Evolutionary conservation across 257 asterid species (phyloP).

Genomic region (Anisodus tanguticus): DNA sequence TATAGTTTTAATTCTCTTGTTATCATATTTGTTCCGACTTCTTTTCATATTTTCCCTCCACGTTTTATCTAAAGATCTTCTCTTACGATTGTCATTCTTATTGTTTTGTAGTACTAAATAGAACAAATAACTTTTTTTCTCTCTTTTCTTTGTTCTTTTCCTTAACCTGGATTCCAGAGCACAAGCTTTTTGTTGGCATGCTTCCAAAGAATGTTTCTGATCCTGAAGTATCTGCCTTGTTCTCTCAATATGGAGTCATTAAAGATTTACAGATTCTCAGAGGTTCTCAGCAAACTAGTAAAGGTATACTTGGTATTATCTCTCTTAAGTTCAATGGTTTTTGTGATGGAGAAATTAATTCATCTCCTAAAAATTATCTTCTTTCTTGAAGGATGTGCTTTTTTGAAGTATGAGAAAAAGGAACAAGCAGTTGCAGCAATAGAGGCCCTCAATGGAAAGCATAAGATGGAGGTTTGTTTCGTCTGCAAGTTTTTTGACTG

Average conservation of each 20-base stretch:
- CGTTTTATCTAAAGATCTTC: neutral
- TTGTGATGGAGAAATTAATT: neutral
- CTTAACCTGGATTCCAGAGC: constrained; percentile 58
- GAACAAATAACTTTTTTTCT: constrained; percentile 27
- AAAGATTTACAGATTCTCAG: constrained; percentile 86
- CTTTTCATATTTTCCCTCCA: constrained; percentile 20
- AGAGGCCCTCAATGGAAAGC: constrained; percentile 87
- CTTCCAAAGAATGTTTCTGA: constrained; percentile 92
- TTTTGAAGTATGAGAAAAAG: constrained; percentile 83
- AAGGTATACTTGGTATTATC: constrained; percentile 58
- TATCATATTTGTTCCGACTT: constrained; percentile 27
- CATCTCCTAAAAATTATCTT: constrained; percentile 10
- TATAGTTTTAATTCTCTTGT: constrained; percentile 33
- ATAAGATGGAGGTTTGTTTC: constrained; percentile 89
- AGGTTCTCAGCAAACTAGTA: constrained; percentile 92
- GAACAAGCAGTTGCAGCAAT: constrained; percentile 93
- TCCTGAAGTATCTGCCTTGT: constrained; percentile 73
- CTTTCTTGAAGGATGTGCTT: constrained; percentile 78
- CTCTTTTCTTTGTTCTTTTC: constrained; percentile 23
- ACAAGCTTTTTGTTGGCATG: constrained; percentile 96
- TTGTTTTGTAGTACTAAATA: constrained; percentile 23
- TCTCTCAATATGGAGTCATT: constrained; percentile 85
- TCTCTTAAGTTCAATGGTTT: constrained; percentile 11
- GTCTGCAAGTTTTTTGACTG: neutral
- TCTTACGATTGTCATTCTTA: constrained; percentile 21